Base-by-base conservation (phyloP, 2,329 filamentous ascomycete species). In the Scytalidium lignicola region DNA sequence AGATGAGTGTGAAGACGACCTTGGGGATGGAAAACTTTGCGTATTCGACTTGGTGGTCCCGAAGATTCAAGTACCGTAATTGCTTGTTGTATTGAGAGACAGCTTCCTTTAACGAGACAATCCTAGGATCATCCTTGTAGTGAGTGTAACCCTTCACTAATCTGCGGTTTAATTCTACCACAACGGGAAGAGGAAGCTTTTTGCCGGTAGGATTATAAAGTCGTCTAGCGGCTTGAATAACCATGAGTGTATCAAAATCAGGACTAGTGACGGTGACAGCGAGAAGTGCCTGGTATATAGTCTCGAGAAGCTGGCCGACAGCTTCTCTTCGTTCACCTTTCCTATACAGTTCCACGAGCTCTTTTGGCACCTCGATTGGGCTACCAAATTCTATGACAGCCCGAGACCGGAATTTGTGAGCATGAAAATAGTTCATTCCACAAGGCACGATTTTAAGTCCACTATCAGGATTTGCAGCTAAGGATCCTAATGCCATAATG, bases 351-450 rank as follows among this genome's bases (percentile, higher is more conserved):
- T 91, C 79, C 4, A 96, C 89, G 28, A 96, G 72, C 61, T 95
- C 87, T 18, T 75, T 74, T 1, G 90, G 86, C 9, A 97, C 83
- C 57, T 95, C 88, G 54, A 97, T 85, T 0, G 93, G 90, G 21
- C 82, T 85, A 8, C 93, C 93, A 61, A 97, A 99, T 65, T 99
- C 93, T 52, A 97, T 85, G 3, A 99, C 92, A 29, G 92, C 93
- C 65, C 93, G 82, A 55, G 92, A 97, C 42, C 92, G 86, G 70
- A 99, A 99, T 68, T 97, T 99, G 76, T 99, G 92, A 0, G 92
- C 88, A 69, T 97, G 92, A 71, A 99, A 99, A 70, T 99, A 99
- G 70, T 99, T 99, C 92, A 99, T 96, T 60, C 92, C 92, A 46
- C 93, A 91, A 3, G 93, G 93, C 20, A 99, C 89, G 60, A 99